Base-by-base conservation (phyloP, 2,329 filamentous ascomycete genomes). In the Fusarium longipes region DNA sequence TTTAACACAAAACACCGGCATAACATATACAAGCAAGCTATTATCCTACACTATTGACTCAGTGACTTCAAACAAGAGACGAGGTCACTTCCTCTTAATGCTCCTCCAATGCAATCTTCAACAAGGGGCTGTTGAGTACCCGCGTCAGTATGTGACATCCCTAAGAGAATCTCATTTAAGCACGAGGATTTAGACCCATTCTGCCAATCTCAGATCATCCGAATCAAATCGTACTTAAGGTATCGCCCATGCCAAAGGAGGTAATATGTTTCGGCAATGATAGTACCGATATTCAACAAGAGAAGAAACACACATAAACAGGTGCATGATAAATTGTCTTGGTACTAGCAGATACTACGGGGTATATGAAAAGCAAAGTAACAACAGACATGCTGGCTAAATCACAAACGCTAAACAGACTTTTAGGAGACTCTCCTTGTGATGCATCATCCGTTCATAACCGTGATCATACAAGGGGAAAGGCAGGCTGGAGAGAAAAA, bases 281-380 rank as follows among this genome's bases (percentile, higher is more conserved):
- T 20, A 7, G 6, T 39, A 6, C 11, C 17, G 25, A 1, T 43
- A 7, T 17, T 33, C 18, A 29, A 6, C 14, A 39, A 18, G 9
- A 20, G 15, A 6, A 2, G 18, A 20, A 22, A 12, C 20, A 18
- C 4, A 27, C 22, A 15, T 10, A 12, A 30, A 30, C 11, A 57
- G 22, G 11, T 14, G 6, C 17, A 25, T 25, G 7, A 20, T 14
- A 29, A n/a, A 33, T 4, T 39, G 14, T 30, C 25, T 52, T 42
- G 17, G 14, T 49, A 64, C 53, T 30, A 25, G 35, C 3, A 59
- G 15, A 12, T 20, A 58, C 27, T 18, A 36, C 29, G 42, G 52
- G 61, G 52, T 64, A 64, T 64, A 59, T 59, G 42, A 38, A 43
- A 58, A n/a, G 20, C 25, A 64, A 25, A 42, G 15, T 17, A 43